phyloP scores from a whole-genome alignment of 73 alveolate genomes.

The Breviolum minutum region DNA sequence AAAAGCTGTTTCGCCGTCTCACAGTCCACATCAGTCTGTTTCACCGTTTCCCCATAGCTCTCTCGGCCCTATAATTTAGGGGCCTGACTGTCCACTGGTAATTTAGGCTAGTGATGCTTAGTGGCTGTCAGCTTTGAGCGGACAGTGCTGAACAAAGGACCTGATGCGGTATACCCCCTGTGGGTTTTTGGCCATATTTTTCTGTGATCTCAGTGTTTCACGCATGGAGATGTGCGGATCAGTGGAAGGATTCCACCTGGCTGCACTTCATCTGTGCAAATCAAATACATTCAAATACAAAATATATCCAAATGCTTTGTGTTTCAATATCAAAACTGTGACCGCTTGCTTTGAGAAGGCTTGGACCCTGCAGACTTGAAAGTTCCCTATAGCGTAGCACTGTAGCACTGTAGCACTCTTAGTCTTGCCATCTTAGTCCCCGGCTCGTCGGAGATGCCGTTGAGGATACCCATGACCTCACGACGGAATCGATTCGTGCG shows the following conservation, averaged over 20 bases:
- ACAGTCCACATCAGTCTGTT: too few species aligned
- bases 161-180: too few species aligned
- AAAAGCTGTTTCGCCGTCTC: neutral
- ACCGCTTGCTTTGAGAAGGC: neutral
- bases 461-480: conserved; percentile 82
- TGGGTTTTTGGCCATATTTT: neutral
- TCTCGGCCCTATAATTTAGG: too few species aligned
- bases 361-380: too few species aligned
- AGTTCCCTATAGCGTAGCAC: too few species aligned
- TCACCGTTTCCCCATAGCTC: too few species aligned
- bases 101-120: too few species aligned
- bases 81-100: too few species aligned
- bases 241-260: conserved; percentile 80
- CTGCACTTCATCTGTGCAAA: neutral
- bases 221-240: conserved; percentile 58
- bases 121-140: too few species aligned
- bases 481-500: neutral
- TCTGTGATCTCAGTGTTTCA: neutral
- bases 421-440: neutral
- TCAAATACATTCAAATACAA: neutral
- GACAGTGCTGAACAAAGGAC: too few species aligned
- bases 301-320: neutral
- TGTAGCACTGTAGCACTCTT: too few species aligned
- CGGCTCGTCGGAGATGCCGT: conserved; percentile 85
- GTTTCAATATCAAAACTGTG: neutral